These are phyloP conservation scores for Suillus brevipes DNA, from an alignment of 768 basidiomycete genomes.

Conservation along the genomic window DNA sequence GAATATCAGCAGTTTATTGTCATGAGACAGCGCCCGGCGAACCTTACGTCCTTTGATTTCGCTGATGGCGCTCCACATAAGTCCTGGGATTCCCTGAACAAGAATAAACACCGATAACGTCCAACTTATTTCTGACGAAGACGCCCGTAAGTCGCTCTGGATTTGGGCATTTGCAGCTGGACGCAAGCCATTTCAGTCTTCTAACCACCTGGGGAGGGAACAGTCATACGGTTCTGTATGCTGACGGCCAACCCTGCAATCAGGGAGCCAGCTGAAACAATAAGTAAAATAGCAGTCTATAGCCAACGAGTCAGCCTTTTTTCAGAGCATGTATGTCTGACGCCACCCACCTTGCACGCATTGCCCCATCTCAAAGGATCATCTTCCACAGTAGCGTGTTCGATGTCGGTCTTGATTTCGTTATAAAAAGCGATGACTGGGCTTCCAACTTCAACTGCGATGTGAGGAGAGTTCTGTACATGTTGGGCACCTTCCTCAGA, in stretches of 20 bases:
- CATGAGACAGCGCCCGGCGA: conserved; percentile 11
- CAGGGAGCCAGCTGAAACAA: conserved; percentile 31
- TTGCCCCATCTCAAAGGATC: conserved; percentile 65
- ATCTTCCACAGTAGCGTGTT: conserved; percentile 48
- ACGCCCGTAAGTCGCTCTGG: conserved; percentile 60
- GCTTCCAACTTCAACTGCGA: too few relatives aligned
- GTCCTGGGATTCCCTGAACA: conserved; percentile 63
- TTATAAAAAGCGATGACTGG: background rate
- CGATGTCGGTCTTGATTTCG: conserved; percentile 32
- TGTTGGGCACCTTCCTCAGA: background rate
- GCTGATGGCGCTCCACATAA: conserved; percentile 64
- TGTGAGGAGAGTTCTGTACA: background rate
- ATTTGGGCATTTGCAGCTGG: conserved; percentile 70
- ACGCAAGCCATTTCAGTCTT: background rate
- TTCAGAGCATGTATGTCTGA: too few relatives aligned
- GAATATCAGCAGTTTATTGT: background rate
- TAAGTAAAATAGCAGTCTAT: conserved; percentile 25
- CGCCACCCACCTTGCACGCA: conserved; percentile 49
- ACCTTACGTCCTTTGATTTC: conserved; percentile 76
- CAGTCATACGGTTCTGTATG: conserved; percentile 28
- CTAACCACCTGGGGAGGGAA: background rate
- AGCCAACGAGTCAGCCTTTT: background rate
- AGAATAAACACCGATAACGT: conserved; percentile 73
- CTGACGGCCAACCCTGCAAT: conserved; percentile 26
- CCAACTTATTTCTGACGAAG: conserved; percentile 61